These are phyloP conservation scores for Globisporangium polare DNA, from an alignment of 352 stramenopile species.

Conservation along the genomic window DNA sequence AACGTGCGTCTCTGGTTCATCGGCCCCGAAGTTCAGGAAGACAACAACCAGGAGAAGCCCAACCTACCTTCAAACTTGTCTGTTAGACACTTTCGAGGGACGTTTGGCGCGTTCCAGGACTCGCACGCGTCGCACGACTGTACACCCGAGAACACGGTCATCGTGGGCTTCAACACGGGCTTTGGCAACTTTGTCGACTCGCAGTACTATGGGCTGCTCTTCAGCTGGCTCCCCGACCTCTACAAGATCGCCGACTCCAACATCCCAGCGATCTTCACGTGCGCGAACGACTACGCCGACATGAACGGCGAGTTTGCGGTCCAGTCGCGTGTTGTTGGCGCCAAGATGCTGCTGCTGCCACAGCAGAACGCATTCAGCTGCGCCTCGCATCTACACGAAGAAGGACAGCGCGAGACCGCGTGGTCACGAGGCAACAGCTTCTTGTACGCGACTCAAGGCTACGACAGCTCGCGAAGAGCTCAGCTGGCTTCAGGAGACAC, in stretches of 20 bases:
- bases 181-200: conserved; percentile 80
- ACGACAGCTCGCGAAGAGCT: conserved; percentile 26
- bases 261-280: conserved; percentile 68
- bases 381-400: conserved; percentile 69
- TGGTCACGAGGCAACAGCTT: conserved; percentile 76
- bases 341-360: conserved; percentile 56
- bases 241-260: conserved; percentile 43
- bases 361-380: conserved; percentile 74
- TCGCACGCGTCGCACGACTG: conserved; percentile 26
- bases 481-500: conserved; percentile 24
- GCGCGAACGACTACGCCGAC: conserved; percentile 73
- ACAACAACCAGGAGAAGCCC: conserved; percentile 5
- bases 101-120: conserved; percentile 46
- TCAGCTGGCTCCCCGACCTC: conserved; percentile 71
- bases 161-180: conserved; percentile 72
- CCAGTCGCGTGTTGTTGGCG: conserved; percentile 54
- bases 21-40: conserved; percentile 42
- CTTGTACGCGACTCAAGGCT: conserved; percentile 50
- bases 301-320: conserved; percentile 79
- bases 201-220: conserved; percentile 40
- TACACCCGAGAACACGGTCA: conserved; percentile 36
- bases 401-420: conserved; percentile 50
- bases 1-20: conserved; percentile 57
- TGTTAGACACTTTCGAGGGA: conserved; percentile 39
- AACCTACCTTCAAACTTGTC: conserved; percentile 21